Conservation (phyloP, 345 rosid genomes). For the sweet orange (Citrus sinensis) region DVS_A1.0 CM039164.1:19367501-19368000, state of each 20-base stretch:
- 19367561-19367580: not conserved
- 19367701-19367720: conserved; percentile 17
- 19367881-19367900: conserved; percentile 9
- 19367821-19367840: conserved; percentile 77
- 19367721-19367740: conserved; percentile 39
- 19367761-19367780: conserved; percentile 71
- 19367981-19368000: conserved; percentile 99
- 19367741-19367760: conserved; percentile 39
- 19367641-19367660: not conserved
- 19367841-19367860: conserved; percentile 16
- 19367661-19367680: not conserved
- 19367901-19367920: conserved; percentile 21
- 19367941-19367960: conserved; percentile 83
- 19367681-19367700: not conserved
- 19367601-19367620: not conserved
- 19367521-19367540: not conserved
- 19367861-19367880: conserved; percentile 13
- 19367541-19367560: not conserved
- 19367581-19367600: not conserved
- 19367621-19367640: not conserved
- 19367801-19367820: conserved; percentile 79
- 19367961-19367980: conserved; percentile 64
- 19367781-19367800: conserved; percentile 91
- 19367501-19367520: not conserved
- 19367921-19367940: conserved; percentile 77